Evolutionary conservation across 345 rosid species (phyloP), one percentile per base, ranked within the genome.

Genomic region (Rhodamnia rubescens): DNA sequence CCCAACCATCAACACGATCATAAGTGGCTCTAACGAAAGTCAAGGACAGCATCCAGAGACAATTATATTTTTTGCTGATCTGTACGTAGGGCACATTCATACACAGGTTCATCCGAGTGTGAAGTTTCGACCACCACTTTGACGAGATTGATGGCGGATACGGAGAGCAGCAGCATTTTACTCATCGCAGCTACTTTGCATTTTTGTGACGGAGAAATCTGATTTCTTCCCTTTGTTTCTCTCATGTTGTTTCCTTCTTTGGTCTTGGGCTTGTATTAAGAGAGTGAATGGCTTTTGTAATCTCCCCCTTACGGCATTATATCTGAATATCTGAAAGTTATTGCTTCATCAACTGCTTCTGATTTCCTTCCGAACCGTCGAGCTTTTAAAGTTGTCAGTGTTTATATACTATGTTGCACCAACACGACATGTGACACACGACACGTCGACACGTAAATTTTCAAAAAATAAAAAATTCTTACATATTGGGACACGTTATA

Each of bases 1-100:
- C 91, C 91, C 1, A 83, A 90, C 6, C 57, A 69, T 49, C 86
- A 87, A 26, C 54, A 61, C 9, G 83, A 56, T 47, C 53, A 69
- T 36, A 82, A 64, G 52, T 52, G 56, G 87, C 82, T 53, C 56
- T 74, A 54, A 74, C 55, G 22, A 36, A 53, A n/a, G 56, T 24
- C 1, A 4, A 18, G 56, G 56, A 20, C 1, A 24, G 7, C 8
- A 18, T 20, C 56, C 2, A 53, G 22, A 53, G 3, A 22, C 2
- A 53, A 53, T 18, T 22, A 53, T 53, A 9, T 56, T 50, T 4
- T 50, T 9, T 9, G 52, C 12, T 50, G 78, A 42, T 69, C 8
- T 69, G 78, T 69, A 29, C 11, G 10, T 27, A 69, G 78, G 78
- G 29, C 13, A 26, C 15, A 27, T n/a, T 69, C 15, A 42, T 22